These are phyloP conservation scores for Nakazawaea molendinolei DNA, from an alignment of 805 yeast genomes.

Conservation along the genomic window DNA sequence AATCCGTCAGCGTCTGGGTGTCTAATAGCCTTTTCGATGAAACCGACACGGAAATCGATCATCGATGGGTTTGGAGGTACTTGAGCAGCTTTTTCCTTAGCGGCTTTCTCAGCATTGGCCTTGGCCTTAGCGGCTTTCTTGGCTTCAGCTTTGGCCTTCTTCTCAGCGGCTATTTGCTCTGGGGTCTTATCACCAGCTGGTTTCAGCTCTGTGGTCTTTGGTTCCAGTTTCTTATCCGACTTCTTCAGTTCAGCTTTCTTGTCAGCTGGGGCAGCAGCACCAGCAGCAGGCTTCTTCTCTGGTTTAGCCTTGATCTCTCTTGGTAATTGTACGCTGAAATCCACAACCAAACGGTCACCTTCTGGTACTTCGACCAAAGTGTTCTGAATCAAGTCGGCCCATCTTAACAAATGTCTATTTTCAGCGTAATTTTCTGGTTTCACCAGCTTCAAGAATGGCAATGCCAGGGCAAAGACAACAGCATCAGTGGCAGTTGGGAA, in stretches of 20 bases:
- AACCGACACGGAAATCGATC: conserved; percentile 93
- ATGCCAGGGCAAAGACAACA: conserved; percentile 56
- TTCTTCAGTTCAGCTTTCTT: conserved; percentile 19
- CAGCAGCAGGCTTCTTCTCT: conserved; percentile 21
- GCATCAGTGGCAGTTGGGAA: conserved; percentile 67
- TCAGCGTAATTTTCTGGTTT: conserved; percentile 47
- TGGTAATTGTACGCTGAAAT: conserved; percentile 59
- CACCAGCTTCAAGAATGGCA: conserved; percentile 56
- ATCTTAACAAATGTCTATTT: conserved; percentile 82
- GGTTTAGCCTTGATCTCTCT: conserved; percentile 28
- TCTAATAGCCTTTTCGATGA: conserved; percentile 90
- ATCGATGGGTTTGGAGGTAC: conserved; percentile 74
- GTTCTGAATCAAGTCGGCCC: conserved; percentile 86
- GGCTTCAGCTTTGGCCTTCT: conserved; percentile 53
- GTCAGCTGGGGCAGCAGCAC: conserved; percentile 13
- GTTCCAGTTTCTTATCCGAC: conserved; percentile 1
- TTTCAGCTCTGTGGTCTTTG: conserved; percentile 13
- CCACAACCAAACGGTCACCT: conserved; percentile 47
- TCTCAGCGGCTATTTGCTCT: conserved; percentile 36
- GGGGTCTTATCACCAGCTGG: conserved; percentile 26
- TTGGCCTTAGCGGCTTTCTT: conserved; percentile 42
- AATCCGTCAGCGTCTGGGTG: conserved; percentile 98
- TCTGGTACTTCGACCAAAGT: conserved; percentile 47
- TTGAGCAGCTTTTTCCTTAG: conserved; percentile 43
- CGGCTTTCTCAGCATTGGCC: conserved; percentile 48